Conservation (phyloP, 169 alveolate genomes). For the Plasmodium vivax region DNA sequence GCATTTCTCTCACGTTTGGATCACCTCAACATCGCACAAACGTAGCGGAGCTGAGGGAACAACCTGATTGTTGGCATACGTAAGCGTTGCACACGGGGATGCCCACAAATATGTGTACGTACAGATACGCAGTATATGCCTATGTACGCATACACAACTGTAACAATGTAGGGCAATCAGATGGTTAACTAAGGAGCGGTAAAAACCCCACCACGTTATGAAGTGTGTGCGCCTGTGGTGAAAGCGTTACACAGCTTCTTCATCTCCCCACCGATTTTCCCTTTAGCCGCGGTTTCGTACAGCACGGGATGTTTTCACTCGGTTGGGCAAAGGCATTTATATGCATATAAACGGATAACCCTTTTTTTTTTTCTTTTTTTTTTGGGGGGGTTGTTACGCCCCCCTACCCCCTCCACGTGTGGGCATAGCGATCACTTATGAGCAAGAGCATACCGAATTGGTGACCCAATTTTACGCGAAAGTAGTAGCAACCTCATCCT, state of each 20-base stretch:
- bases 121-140: not conserved
- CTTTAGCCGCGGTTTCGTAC: not conserved
- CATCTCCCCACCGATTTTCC: not conserved
- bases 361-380: too few species aligned
- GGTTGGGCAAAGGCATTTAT: not conserved
- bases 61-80: not conserved
- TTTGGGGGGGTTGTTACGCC: not conserved
- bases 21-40: not conserved
- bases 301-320: not conserved
- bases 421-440: not conserved
- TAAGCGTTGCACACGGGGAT: not conserved
- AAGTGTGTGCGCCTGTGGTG: not conserved
- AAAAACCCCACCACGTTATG: not conserved
- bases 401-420: not conserved
- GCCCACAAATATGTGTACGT: not conserved
- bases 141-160: not conserved
- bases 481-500: not conserved
- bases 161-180: not conserved
- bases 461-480: not conserved
- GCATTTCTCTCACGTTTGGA: not conserved
- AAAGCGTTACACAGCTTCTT: not conserved
- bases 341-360: not conserved
- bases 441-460: not conserved
- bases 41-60: not conserved
- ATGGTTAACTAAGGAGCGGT: not conserved